Conservation (phyloP, 768 basidiomycete genomes). For the Cyclocybe aegerita region DNA sequence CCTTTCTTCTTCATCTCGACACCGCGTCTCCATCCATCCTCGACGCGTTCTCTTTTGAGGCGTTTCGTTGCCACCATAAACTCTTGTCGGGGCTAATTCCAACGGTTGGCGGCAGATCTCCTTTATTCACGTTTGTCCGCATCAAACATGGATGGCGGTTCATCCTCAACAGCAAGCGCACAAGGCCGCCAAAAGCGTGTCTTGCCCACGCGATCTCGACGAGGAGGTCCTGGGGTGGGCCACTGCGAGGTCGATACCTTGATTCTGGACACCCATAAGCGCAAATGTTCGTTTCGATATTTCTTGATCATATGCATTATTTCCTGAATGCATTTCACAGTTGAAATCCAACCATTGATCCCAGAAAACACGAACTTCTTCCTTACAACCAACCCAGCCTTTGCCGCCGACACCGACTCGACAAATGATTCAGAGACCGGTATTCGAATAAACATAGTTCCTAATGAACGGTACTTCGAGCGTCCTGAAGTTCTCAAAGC, state of each 20-base stretch:
- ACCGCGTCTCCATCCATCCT: constrained; percentile 6
- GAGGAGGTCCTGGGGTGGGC: constrained; percentile 81
- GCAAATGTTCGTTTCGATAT: constrained; percentile 57
- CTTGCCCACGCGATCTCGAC: constrained; percentile 75
- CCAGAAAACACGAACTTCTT: constrained; percentile 65
- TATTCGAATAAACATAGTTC: constrained; percentile 51
- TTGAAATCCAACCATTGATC: constrained; percentile 71
- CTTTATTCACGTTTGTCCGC: constrained; percentile 4
- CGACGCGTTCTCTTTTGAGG: not conserved
- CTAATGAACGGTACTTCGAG: constrained; percentile 76
- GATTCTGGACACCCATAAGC: constrained; percentile 80
- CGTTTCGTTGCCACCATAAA: not conserved
- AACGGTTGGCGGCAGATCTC: not conserved
- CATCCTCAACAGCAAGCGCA: constrained; percentile 31
- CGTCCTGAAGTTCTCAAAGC: constrained; percentile 73
- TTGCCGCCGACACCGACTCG: constrained; percentile 36
- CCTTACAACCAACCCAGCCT: constrained; percentile 68
- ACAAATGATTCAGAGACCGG: constrained; percentile 31
- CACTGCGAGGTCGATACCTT: constrained; percentile 77
- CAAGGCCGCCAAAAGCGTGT: constrained; percentile 71
- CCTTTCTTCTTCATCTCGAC: not conserved
- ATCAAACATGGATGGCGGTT: constrained; percentile 36
- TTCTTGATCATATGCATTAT: constrained; percentile 9
- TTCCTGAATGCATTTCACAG: constrained; percentile 33
- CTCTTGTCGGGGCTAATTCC: not conserved